Evolutionary conservation across 2,329 filamentous ascomycete species (phyloP).

Genomic region (Monilinia aucupariae): DNA sequence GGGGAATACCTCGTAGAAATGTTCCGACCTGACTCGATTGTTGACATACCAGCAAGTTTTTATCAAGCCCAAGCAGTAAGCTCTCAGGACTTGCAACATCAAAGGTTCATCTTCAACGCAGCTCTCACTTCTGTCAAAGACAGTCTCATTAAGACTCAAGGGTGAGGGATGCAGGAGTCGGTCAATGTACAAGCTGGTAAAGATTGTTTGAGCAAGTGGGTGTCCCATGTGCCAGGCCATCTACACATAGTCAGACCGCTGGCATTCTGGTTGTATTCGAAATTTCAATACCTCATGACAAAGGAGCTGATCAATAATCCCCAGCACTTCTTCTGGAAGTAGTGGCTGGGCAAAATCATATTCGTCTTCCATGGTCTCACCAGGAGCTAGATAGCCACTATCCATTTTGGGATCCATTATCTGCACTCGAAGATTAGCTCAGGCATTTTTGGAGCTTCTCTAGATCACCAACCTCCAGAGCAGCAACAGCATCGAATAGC

Average conservation of each 20-base stretch:
- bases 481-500: constrained; percentile 87
- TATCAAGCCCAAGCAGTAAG: constrained; percentile 79
- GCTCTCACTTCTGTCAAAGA: constrained; percentile 28
- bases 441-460: background rate
- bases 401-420: constrained; percentile 99
- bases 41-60: constrained; percentile 80
- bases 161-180: constrained; percentile 69
- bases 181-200: constrained; percentile 89
- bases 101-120: constrained; percentile 41
- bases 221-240: constrained; percentile 98
- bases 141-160: constrained; percentile 45
- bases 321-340: constrained; percentile 73
- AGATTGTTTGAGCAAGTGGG: constrained; percentile 86
- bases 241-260: constrained; percentile 39
- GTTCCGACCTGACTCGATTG: constrained; percentile 69
- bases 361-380: constrained; percentile 75
- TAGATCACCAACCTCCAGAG: constrained; percentile 56
- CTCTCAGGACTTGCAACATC: constrained; percentile 61
- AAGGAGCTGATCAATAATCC: constrained; percentile 89
- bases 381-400: constrained; percentile 74
- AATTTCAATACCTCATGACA: constrained; percentile 67
- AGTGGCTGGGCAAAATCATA: constrained; percentile 68
- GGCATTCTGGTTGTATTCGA: background rate
- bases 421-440: constrained; percentile 42
- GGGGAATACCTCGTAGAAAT: constrained; percentile 74